Evolutionary conservation across 1,284 basidiomycete genomes (phyloP), one percentile per base, ranked within the genome.

Genomic region (Ceratorhiza oryzae-sativae): DNA sequence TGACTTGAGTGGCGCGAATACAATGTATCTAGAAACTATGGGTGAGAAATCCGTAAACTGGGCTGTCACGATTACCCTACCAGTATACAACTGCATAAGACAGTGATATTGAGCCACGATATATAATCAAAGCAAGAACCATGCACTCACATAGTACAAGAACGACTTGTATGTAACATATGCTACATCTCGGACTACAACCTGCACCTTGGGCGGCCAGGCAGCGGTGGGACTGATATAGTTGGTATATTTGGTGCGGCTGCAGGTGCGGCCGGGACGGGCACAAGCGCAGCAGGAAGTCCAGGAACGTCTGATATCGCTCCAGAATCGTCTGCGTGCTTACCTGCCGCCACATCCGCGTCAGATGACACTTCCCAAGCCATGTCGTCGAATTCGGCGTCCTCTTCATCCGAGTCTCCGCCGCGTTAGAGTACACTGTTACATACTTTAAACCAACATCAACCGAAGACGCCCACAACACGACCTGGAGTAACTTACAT

Each of bases 101-200:
- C 36, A 15, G 25, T 2, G 10, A 27, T 12, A 61, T 32, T 68
- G n/a, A 53, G 46, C 30, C 23, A 45, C 71, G 9, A 20, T 36
- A 46, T 39, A 62, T 13, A 49, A 58, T 32, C 32, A 34, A 45
- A 68, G 0, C 73, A 18, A 15, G 10, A 32, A 49, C 32, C n/a
- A n/a, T 39, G 9, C 23, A 75, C 87, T 79, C 75, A 92, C 92
- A 80, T 92, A 95, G 81, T 93, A 94, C 13, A 95, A 83, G 42
- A 95, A 85, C 0, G 93, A 90, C 78, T 86, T 88, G 80, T 94
- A 96, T 0, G 94, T 95, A 6, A 86, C 83, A 80, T 93, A 95
- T 0, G 93, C 90, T 3, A 90, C 88, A 79, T 95, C 94, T 63
- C 84, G 84, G 27, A 95, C 86, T 12, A 92, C 81, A 13, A 93